phyloP scores from a whole-genome alignment of 176 grass and related monocot species.

The Oryza glumipatula region DNA sequence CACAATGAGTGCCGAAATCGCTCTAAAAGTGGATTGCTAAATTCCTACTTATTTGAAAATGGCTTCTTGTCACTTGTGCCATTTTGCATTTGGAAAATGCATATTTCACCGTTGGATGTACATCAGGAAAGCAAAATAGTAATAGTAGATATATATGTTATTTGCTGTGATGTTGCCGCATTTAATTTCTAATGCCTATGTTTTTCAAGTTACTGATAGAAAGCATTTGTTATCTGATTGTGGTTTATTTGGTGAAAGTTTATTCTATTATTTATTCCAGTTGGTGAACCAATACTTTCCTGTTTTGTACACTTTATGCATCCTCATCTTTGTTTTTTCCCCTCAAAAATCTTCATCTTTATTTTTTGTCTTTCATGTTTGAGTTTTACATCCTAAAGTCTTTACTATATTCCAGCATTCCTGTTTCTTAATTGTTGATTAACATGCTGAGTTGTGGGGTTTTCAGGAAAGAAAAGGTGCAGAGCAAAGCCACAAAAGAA shows the following conservation, averaged over 20 bases:
- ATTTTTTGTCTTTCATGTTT: slow-evolving; percentile 15
- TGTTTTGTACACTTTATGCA: background rate
- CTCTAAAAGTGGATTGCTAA: background rate
- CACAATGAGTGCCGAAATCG: background rate
- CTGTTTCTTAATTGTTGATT: slow-evolving; percentile 12
- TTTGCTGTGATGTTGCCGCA: background rate
- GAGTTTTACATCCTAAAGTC: slow-evolving; percentile 4
- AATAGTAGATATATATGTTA: background rate
- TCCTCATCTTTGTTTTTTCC: background rate
- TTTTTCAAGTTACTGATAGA: slow-evolving; percentile 27
- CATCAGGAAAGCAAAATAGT: background rate
- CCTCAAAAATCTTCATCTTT: background rate
- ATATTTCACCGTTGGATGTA: background rate
- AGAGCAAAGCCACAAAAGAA: slow-evolving; percentile 70
- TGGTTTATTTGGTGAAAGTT: slow-evolving; percentile 19
- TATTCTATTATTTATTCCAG: slow-evolving; percentile 31
- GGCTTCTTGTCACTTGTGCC: background rate
- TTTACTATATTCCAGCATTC: slow-evolving; percentile 2
- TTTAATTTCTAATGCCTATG: slow-evolving; percentile 13
- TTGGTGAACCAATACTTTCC: slow-evolving; percentile 11
- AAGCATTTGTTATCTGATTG: slow-evolving; percentile 9
- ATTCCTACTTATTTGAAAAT: background rate
- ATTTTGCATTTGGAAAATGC: background rate
- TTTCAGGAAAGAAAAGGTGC: slow-evolving; percentile 71
- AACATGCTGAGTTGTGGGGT: slow-evolving; percentile 9